These are phyloP conservation scores for Alternaria brassicicola DNA, from an alignment of 2,329 filamentous ascomycete genomes.

Conservation along the genomic window DNA sequence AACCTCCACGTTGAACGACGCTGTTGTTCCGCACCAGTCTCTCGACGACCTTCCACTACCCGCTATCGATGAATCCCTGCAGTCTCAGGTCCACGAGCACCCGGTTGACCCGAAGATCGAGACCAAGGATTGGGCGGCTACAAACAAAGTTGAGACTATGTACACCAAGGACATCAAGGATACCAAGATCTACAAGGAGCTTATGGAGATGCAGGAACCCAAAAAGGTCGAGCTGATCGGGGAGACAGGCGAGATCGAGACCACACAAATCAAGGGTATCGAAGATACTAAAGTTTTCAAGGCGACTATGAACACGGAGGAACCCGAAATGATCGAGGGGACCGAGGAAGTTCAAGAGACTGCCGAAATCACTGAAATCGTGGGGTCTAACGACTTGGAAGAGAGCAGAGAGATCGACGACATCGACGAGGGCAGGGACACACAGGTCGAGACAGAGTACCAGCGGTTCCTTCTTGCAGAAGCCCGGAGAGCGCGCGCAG, in stretches of 20 bases:
- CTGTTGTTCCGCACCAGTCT: background rate
- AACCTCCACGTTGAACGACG: background rate
- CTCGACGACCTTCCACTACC: background rate
- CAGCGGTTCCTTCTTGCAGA: background rate
- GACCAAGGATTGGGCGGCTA: background rate
- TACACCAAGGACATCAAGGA: background rate
- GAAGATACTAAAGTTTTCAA: background rate
- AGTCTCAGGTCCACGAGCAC: background rate
- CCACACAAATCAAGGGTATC: background rate
- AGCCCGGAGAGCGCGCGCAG: background rate
- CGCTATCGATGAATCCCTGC: background rate
- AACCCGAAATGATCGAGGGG: background rate
- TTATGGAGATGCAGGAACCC: background rate
- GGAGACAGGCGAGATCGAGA: background rate
- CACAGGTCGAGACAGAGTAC: background rate
- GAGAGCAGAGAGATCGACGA: background rate
- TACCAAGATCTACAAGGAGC: background rate
- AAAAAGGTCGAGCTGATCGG: background rate
- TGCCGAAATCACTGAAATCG: background rate
- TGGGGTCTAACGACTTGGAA: background rate
- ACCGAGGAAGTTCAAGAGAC: background rate
- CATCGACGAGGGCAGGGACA: background rate
- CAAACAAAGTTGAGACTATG: background rate
- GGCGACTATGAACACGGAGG: background rate
- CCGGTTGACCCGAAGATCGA: background rate